Evolutionary conservation across 2,329 filamentous ascomycete species (phyloP).

Genomic region (Beauveria scarabaeidicola): DNA sequence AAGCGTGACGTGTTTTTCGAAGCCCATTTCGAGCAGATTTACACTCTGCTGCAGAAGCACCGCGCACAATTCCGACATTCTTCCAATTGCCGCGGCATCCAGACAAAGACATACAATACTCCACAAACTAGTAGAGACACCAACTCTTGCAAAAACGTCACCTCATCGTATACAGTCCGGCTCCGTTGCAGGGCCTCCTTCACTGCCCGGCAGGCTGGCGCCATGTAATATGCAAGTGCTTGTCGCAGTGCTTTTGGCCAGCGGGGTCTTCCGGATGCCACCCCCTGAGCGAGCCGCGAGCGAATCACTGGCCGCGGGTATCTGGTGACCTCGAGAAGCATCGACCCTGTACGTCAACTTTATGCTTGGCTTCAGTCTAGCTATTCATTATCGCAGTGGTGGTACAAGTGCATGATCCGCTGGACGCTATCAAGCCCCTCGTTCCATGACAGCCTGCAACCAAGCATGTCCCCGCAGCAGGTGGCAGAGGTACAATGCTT

Average conservation of each 20-base stretch:
- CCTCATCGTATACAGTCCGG: background rate
- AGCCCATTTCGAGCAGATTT: background rate
- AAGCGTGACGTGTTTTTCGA: background rate
- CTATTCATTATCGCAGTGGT: background rate
- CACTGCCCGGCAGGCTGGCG: background rate
- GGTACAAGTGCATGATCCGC: background rate
- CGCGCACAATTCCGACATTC: background rate
- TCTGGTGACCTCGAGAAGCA: background rate
- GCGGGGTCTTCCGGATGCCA: slow-evolving; percentile 6
- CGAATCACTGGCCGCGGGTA: background rate
- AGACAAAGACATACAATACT: background rate
- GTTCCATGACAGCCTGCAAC: background rate
- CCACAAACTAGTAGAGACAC: background rate
- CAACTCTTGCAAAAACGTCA: background rate
- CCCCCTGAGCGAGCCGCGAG: background rate
- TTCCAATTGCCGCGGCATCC: background rate
- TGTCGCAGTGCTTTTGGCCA: slow-evolving; percentile 1
- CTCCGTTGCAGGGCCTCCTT: background rate
- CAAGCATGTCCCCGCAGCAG: background rate
- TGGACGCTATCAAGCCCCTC: no score
- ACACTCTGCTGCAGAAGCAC: background rate
- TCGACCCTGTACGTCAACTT: background rate
- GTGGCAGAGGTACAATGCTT: background rate
- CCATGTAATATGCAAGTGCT: slow-evolving; percentile 6
- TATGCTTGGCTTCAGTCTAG: background rate